Conservation (phyloP, 2,329 filamentous ascomycete species). For the Falciphora oryzae region DNA sequence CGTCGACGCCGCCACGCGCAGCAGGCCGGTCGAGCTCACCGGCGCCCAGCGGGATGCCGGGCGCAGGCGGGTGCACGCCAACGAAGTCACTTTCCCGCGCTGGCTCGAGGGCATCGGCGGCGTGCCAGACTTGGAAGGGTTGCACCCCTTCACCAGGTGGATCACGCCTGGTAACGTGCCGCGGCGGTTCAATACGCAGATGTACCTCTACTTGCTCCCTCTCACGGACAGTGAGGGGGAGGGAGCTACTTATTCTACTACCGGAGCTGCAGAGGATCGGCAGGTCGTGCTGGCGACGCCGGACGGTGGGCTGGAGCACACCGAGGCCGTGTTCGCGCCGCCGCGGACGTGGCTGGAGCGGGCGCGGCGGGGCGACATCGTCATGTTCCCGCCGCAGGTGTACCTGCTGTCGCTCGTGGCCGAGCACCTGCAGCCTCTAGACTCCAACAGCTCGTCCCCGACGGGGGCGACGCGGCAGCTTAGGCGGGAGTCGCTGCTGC, state of each 20-base stretch:
- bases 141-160: conserved; percentile 88
- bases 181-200: conserved; percentile 86
- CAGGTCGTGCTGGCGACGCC: conserved; percentile 56
- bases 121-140: conserved; percentile 47
- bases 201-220: conserved; percentile 91
- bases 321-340: conserved; percentile 73
- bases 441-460: conserved; percentile 20
- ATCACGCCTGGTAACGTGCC: conserved; percentile 69
- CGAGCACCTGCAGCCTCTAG: conserved; percentile 37
- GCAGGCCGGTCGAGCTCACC: conserved; percentile 53
- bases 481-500: conserved; percentile 19
- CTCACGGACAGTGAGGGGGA: conserved; percentile 23
- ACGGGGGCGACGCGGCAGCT: conserved; percentile 18
- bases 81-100: conserved; percentile 57
- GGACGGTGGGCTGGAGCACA: conserved; percentile 55
- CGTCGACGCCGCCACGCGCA: conserved; percentile 29
- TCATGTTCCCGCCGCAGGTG: conserved; percentile 86
- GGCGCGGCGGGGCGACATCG: conserved; percentile 60
- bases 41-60: conserved; percentile 57
- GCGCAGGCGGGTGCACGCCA: conserved; percentile 62
- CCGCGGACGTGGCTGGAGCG: conserved; percentile 61
- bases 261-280: conserved; percentile 34
- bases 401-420: conserved; percentile 61
- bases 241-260: no score
- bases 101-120: conserved; percentile 56